phyloP scores from a whole-genome alignment of 1,284 basidiomycete species.

The Prillingera fragicola region DNA sequence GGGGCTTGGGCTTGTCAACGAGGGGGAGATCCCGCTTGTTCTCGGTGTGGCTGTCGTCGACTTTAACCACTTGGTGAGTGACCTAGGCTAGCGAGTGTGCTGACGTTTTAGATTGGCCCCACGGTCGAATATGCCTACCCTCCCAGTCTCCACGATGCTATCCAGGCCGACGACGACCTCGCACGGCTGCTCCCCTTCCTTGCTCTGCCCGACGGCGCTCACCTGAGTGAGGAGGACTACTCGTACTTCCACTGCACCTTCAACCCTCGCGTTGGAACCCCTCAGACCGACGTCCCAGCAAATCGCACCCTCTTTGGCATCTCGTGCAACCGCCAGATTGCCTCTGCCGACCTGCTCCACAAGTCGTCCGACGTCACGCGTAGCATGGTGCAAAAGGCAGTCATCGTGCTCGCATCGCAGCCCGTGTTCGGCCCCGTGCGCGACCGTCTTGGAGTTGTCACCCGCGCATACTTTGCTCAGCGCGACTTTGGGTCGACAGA shows the following conservation, averaged over 20 bases:
- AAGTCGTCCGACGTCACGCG: constrained; percentile 85
- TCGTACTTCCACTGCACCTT: constrained; percentile 80
- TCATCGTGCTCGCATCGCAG: constrained; percentile 86
- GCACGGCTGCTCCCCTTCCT: constrained; percentile 84
- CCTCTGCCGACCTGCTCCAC: constrained; percentile 70
- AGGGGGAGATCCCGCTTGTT: constrained; percentile 42
- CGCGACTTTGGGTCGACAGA: constrained; percentile 76
- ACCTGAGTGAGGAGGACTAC: constrained; percentile 90
- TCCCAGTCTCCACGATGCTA: constrained; percentile 54
- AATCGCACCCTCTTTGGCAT: constrained; percentile 80
- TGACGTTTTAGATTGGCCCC: constrained; percentile 66
- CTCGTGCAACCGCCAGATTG: constrained; percentile 96
- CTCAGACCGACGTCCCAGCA: constrained; percentile 37
- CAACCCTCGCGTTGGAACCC: constrained; percentile 21
- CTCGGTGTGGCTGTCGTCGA: constrained; percentile 81
- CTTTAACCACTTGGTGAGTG: constrained; percentile 78
- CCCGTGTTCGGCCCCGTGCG: constrained; percentile 62
- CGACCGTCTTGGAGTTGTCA: constrained; percentile 94
- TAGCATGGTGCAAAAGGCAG: constrained; percentile 94
- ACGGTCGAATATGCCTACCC: constrained; percentile 70
- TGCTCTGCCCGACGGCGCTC: constrained; percentile 95
- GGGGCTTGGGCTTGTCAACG: background rate
- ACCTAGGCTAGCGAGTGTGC: constrained; percentile 5
- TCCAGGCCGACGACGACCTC: constrained; percentile 75
- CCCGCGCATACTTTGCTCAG: constrained; percentile 81